Evolutionary conservation across 2,329 filamentous ascomycete species (phyloP).

Genomic region (Xylariaceae sp.): DNA sequence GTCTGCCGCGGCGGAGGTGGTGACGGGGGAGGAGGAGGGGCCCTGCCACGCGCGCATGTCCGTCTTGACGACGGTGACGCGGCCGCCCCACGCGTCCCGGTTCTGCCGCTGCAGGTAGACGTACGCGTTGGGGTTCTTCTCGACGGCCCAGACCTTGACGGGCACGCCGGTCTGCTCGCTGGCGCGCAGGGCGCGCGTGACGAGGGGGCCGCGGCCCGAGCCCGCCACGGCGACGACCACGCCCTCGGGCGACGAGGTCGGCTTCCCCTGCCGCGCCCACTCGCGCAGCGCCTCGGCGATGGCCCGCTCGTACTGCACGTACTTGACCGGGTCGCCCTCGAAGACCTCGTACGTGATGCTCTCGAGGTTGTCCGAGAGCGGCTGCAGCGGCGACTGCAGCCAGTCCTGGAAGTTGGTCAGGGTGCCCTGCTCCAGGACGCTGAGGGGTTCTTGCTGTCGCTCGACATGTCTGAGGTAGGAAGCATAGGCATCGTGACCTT

Average conservation of each 20-base stretch:
- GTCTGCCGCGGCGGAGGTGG: not conserved
- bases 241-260: constrained; percentile 63
- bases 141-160: constrained; percentile 84
- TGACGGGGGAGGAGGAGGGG: constrained; percentile 45
- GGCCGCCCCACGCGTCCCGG: constrained; percentile 66
- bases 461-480: constrained; percentile 82
- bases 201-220: constrained; percentile 84
- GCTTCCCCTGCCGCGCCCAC: constrained; percentile 65
- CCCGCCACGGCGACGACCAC: constrained; percentile 89
- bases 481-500: constrained; percentile 43
- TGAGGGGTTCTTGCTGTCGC: constrained; percentile 62
- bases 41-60: constrained; percentile 98
- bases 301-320: constrained; percentile 87
- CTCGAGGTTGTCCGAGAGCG: constrained; percentile 91
- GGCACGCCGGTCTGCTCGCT: constrained; percentile 67
- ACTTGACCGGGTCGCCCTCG: constrained; percentile 96
- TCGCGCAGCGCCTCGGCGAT: constrained; percentile 74
- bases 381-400: constrained; percentile 89
- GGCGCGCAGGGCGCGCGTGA: constrained; percentile 77
- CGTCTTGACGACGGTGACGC: constrained; percentile 83
- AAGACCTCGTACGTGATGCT: constrained; percentile 98
- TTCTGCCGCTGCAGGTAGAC: constrained; percentile 88
- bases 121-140: constrained; percentile 98
- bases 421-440: constrained; percentile 41
- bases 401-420: constrained; percentile 74